Base-by-base conservation (phyloP, 352 stramenopile genomes). In the Phytophthora europaea region DNA sequence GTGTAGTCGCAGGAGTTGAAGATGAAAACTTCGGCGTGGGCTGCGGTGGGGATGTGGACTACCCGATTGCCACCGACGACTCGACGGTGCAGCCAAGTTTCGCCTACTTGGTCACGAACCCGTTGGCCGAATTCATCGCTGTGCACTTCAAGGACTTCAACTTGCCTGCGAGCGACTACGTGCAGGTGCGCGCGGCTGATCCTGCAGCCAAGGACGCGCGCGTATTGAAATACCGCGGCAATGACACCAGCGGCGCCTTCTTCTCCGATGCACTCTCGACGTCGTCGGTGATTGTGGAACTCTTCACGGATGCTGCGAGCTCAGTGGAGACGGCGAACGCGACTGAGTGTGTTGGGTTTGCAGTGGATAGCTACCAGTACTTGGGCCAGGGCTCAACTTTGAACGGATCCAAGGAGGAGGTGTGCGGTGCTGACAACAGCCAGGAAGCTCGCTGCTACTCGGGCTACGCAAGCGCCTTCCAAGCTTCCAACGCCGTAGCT, bases 131-230 rank as follows among this genome's bases (percentile, higher is more conserved):
- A 33, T 93, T 93, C 57, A 74, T 93, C 52, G 67, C 83, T 18
- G 48, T 95, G 48, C 81, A 94, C 65, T 92, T 95, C 50, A 74
- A 78, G 9, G 23, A 81, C 36, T 93, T 94, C 68, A 85, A 92
- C 53, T 70, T 95, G 8, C 85, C 85, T 0, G 55, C 76, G 0
- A 73, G 67, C 38, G 89, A 95, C 63, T 90, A 85, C 55, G 67
- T 95, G 12, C 54, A 84, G 36, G 60, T 94, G 4, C 75, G 73
- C 0, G 48, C 84, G 1, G 72, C 78, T 7, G 61, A 88, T 20
- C 40, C 64, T 6, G 34, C 65, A 23, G 70, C 63, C 36, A 80
- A 65, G 7, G 75, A 87, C 40, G 73, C 67, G 2, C 73, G 60
- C 2, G 64, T 76, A 13, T 66, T 82, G 45, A 68, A 76, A 26